Conservation (phyloP, 2,329 filamentous ascomycete genomes). For the Aureobasidium pullulans region DNA sequence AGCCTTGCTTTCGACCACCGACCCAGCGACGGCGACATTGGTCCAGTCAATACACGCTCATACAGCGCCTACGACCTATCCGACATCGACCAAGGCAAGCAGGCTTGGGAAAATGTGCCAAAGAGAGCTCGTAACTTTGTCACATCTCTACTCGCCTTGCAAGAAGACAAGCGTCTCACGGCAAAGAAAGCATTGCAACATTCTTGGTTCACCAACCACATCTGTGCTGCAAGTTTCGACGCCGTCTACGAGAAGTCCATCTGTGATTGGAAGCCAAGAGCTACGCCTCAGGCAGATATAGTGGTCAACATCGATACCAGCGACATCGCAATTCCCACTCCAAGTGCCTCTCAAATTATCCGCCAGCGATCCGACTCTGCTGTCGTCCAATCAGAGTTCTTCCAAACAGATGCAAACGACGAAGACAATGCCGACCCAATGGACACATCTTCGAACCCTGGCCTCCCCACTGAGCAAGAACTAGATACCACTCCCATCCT, state of each 20-base stretch:
- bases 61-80: slow-evolving; percentile 36
- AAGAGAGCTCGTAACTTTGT: slow-evolving; percentile 42
- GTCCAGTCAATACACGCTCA: slow-evolving; percentile 25
- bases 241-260: slow-evolving; percentile 44
- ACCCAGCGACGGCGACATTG: slow-evolving; percentile 20
- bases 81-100: slow-evolving; percentile 34
- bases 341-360: not conserved
- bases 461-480: not conserved
- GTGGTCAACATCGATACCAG: slow-evolving; percentile 5
- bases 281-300: not conserved
- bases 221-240: slow-evolving; percentile 41
- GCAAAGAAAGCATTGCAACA: slow-evolving; percentile 48
- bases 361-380: not conserved
- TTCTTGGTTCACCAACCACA: slow-evolving; percentile 49
- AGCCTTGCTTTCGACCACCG: slow-evolving; percentile 37
- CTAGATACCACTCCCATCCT: not conserved
- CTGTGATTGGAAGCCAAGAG: slow-evolving; percentile 43
- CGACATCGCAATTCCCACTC: not conserved
- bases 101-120: slow-evolving; percentile 35
- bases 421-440: not conserved
- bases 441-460: not conserved
- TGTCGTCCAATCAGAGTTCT: not conserved
- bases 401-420: not conserved
- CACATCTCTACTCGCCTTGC: slow-evolving; percentile 40
- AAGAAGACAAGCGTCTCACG: slow-evolving; percentile 45